Conservation (phyloP, 306 rosid species). For the Coriaria nepalensis region DNA sequence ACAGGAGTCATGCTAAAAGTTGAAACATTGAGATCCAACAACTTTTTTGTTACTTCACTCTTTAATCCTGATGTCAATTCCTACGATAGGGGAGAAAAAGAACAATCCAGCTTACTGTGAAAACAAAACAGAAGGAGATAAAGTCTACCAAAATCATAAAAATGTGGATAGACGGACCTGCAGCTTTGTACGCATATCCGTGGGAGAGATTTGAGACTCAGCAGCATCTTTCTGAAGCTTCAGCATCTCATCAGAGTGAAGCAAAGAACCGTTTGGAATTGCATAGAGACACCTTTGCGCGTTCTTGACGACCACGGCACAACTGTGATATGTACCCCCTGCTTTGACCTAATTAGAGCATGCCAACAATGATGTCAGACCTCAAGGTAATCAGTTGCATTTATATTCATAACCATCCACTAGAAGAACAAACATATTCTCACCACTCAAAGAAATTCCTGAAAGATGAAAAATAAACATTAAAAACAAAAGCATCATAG, state of each 20-base stretch:
- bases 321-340: slow-evolving; percentile 68
- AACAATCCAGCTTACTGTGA: background rate
- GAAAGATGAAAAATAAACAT: too few species aligned
- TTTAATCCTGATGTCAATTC: slow-evolving; percentile 54
- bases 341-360: slow-evolving; percentile 55
- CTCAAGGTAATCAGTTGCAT: slow-evolving; percentile 7
- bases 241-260: slow-evolving; percentile 42
- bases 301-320: slow-evolving; percentile 81
- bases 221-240: slow-evolving; percentile 48
- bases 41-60: slow-evolving; percentile 53
- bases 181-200: slow-evolving; percentile 46
- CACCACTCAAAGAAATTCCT: too few species aligned
- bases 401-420: too few species aligned
- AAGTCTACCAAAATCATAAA: slow-evolving; percentile 1
- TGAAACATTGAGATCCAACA: slow-evolving; percentile 55
- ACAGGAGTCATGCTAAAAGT: slow-evolving; percentile 73
- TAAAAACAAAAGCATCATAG: too few species aligned
- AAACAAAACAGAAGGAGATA: slow-evolving; percentile 3
- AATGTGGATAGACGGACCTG: slow-evolving; percentile 35
- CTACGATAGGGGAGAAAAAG: slow-evolving; percentile 26
- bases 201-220: slow-evolving; percentile 46
- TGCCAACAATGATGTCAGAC: slow-evolving; percentile 3
- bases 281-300: slow-evolving; percentile 85
- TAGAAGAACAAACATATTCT: too few species aligned
- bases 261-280: slow-evolving; percentile 42